phyloP scores from a whole-genome alignment of 139 green algal genomes.

The Chlorella sp. region DNA sequence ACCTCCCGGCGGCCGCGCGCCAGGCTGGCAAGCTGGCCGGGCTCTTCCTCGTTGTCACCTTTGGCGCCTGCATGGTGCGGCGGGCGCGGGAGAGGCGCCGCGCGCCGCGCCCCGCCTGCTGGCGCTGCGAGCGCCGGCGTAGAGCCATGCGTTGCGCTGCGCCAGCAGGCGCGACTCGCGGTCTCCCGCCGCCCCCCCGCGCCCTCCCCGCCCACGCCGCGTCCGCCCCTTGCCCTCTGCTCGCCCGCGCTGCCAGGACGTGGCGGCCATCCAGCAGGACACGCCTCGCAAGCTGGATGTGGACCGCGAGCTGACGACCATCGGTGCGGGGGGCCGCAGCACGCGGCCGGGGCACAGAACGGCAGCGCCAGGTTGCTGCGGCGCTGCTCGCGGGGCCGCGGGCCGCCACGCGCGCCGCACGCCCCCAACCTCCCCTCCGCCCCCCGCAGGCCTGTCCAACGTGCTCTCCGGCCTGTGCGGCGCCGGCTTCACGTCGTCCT shows the following conservation, averaged over 20 bases:
- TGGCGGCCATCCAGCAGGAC: conserved; percentile 64
- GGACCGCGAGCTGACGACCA: conserved; percentile 68
- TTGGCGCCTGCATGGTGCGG: conserved; percentile 78
- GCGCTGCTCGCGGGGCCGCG: too few species aligned
- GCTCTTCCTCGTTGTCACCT: conserved; percentile 76
- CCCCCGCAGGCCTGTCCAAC: conserved; percentile 59
- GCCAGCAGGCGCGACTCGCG: too few species aligned
- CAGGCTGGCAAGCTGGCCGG: conserved; percentile 38
- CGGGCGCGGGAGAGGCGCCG: too few species aligned
- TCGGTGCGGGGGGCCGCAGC: conserved; percentile 33
- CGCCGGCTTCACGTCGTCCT: conserved; percentile 63
- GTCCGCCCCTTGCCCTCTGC: too few species aligned
- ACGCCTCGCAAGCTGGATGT: conserved; percentile 65
- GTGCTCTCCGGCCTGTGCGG: conserved; percentile 54
- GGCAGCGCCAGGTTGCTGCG: too few species aligned
- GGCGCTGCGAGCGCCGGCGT: too few species aligned
- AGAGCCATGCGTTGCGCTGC: too few species aligned
- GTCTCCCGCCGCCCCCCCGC: too few species aligned
- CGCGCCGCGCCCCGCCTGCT: too few species aligned
- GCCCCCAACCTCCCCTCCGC: background rate
- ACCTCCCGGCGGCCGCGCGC: conserved; percentile 1
- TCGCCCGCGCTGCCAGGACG: too few species aligned
- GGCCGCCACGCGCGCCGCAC: background rate
- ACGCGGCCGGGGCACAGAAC: too few species aligned
- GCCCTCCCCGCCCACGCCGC: too few species aligned